These are phyloP conservation scores for Phaffia rhodozyma DNA, from an alignment of 1,284 basidiomycete genomes.

Conservation along the genomic window DNA sequence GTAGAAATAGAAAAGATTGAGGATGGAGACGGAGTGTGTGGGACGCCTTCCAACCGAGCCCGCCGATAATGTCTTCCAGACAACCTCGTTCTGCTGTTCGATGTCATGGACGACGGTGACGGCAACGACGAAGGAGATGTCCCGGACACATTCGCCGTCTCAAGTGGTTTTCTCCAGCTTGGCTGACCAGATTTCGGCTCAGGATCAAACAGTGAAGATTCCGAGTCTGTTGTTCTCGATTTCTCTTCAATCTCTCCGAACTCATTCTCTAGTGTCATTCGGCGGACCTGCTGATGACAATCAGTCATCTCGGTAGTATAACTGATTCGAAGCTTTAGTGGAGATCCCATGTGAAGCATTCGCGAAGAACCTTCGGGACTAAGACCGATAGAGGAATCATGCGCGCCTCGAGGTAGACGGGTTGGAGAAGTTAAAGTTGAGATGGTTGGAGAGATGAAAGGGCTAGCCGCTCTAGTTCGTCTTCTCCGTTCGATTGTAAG, in stretches of 20 bases:
- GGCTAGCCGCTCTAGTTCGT: background rate
- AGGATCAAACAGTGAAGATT: background rate
- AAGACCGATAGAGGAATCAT: background rate
- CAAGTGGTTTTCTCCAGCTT: background rate
- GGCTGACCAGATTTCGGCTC: background rate
- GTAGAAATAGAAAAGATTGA: too few species aligned
- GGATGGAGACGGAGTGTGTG: too few species aligned
- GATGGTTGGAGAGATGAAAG: background rate
- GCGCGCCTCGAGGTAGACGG: background rate
- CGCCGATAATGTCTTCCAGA: too few species aligned
- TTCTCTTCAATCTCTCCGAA: too few species aligned
- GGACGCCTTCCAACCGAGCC: too few species aligned
- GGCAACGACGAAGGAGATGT: too few species aligned
- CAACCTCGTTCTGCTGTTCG: too few species aligned
- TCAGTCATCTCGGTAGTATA: background rate
- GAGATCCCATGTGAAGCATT: background rate
- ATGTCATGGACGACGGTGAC: too few species aligned
- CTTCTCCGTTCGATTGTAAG: constrained; percentile 5
- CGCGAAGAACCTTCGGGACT: background rate
- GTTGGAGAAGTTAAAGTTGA: background rate
- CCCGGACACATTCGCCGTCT: too few species aligned
- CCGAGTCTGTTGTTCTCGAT: background rate
- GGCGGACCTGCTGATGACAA: too few species aligned
- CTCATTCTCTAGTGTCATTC: too few species aligned
- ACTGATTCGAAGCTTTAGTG: background rate